phyloP scores from a whole-genome alignment of 1,284 basidiomycete genomes.

The Afroboletus lepidellus region DNA sequence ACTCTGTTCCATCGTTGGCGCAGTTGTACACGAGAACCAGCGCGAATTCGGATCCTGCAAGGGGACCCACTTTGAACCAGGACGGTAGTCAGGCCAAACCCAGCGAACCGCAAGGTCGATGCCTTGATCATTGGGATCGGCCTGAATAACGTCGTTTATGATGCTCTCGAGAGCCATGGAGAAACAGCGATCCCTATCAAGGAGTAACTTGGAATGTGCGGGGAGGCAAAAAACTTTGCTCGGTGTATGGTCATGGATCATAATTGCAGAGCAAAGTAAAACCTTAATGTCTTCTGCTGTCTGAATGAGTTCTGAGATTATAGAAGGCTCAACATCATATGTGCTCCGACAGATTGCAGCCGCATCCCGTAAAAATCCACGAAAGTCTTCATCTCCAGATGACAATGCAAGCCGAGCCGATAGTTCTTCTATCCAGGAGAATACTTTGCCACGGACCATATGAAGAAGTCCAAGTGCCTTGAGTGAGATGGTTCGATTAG shows the following conservation, averaged over 20 bases:
- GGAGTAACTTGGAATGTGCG: slow-evolving; percentile 10
- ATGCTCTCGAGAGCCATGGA: slow-evolving; percentile 9
- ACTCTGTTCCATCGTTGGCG: background rate
- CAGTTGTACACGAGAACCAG: slow-evolving; percentile 37
- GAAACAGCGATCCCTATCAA: slow-evolving; percentile 30
- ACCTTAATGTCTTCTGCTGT: background rate
- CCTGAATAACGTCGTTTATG: slow-evolving; percentile 8
- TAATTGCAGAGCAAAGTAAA: background rate
- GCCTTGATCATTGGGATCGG: slow-evolving; percentile 13
- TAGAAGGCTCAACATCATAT: background rate
- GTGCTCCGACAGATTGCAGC: slow-evolving; percentile 3
- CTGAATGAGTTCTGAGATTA: background rate
- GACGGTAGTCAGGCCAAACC: slow-evolving; percentile 39
- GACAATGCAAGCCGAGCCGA: background rate
- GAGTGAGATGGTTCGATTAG: background rate
- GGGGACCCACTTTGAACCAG: slow-evolving; percentile 33
- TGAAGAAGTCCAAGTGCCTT: background rate
- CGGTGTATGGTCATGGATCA: slow-evolving; percentile 2
- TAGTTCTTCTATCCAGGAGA: background rate
- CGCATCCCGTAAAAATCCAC: background rate
- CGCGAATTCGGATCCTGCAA: slow-evolving; percentile 30
- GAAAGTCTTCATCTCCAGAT: background rate
- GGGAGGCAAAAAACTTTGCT: background rate
- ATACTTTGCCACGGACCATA: background rate
- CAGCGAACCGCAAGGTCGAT: slow-evolving; percentile 37